Conservation (phyloP, 345 rosid species). For the Citrus sinensis region DVS_A1.0 CM039162.1:4261001-4261500, state of each 20-base stretch:
- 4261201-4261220: neutral
- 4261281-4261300: neutral
- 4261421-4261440: neutral
- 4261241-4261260: neutral
- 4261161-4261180: neutral
- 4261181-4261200: neutral
- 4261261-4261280: neutral
- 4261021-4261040: neutral
- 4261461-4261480: neutral
- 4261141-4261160: neutral
- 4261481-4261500: neutral
- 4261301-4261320: neutral
- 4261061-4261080: neutral
- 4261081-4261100: neutral
- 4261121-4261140: neutral
- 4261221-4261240: neutral
- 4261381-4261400: neutral
- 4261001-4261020: neutral
- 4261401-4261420: neutral
- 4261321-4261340: too few species aligned
- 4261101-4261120: neutral
- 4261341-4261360: too few species aligned
- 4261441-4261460: neutral
- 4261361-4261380: neutral
- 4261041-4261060: neutral